Evolutionary conservation across 306 rosid genomes (phyloP).

Genomic region (Cucurbita argyrosperma): DNA sequence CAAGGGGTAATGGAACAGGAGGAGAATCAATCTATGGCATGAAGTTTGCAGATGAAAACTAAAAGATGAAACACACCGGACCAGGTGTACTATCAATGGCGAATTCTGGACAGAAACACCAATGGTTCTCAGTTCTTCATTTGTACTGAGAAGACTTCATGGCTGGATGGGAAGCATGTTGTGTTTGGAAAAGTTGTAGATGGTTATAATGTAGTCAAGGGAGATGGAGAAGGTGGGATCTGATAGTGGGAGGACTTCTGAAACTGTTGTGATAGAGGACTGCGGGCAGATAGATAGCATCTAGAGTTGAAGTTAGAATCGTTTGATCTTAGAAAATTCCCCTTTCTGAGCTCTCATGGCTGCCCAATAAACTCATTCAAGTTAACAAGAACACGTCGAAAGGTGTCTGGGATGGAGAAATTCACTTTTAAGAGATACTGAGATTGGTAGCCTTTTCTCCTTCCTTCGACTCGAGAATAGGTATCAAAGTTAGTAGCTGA

Average conservation of each 20-base stretch:
- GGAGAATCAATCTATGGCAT: conserved; percentile 79
- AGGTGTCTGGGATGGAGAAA: no score
- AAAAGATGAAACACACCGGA: conserved; percentile 54
- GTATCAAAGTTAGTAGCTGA: no score
- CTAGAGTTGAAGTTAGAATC: background rate
- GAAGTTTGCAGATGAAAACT: conserved; percentile 63
- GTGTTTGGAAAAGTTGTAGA: conserved; percentile 86
- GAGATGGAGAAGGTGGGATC: conserved; percentile 80
- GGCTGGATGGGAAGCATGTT: conserved; percentile 87
- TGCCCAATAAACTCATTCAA: no score
- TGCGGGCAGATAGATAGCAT: conserved; percentile 45
- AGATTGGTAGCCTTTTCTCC: no score
- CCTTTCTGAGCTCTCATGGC: no score
- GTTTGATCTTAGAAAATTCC: background rate
- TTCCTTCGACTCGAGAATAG: no score
- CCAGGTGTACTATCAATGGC: conserved; percentile 89
- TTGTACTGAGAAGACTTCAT: conserved; percentile 36
- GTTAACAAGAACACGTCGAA: no score
- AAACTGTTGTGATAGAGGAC: conserved; percentile 58
- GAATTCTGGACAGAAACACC: conserved; percentile 51
- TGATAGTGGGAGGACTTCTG: conserved; percentile 29
- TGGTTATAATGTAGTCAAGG: conserved; percentile 45
- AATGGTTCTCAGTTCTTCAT: conserved; percentile 88
- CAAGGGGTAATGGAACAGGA: conserved; percentile 68
- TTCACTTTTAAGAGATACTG: no score